Evolutionary conservation across 2,329 filamentous ascomycete species (phyloP).

Genomic region (Fusarium temperatum): DNA sequence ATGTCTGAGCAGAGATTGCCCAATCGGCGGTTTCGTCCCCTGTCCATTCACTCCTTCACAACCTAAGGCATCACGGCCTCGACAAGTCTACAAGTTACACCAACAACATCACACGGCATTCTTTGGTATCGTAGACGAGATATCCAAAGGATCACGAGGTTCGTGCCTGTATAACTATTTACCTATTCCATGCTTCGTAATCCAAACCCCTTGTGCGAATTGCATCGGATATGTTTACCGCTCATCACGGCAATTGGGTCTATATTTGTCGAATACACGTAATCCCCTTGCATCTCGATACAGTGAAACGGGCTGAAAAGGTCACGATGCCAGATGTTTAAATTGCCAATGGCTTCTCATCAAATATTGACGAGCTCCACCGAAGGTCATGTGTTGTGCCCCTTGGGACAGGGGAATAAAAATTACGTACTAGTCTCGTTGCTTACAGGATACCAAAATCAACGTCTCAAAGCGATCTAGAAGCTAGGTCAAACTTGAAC

Average conservation of each 20-base stretch:
- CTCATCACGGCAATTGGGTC: constrained; percentile 6
- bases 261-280: constrained; percentile 17
- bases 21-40: constrained; percentile 33
- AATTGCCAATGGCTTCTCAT: constrained; percentile 38
- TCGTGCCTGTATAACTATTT: constrained; percentile 3
- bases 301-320: constrained; percentile 21
- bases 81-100: constrained; percentile 20
- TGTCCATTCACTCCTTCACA: background rate
- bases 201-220: constrained; percentile 16
- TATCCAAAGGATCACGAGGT: constrained; percentile 23
- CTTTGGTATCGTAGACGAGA: constrained; percentile 4
- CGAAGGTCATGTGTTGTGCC: constrained; percentile 37
- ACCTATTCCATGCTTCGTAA: constrained; percentile 12
- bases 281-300: constrained; percentile 8
- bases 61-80: background rate
- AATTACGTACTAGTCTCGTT: constrained; percentile 41
- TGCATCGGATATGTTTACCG: constrained; percentile 24
- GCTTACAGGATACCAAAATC: constrained; percentile 10
- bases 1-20: constrained; percentile 18
- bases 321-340: constrained; percentile 43
- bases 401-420: constrained; percentile 27
- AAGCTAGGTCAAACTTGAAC: constrained; percentile 9
- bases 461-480: constrained; percentile 16
- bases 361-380: constrained; percentile 36
- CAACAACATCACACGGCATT: constrained; percentile 4